Evolutionary conservation across 169 alveolate species (phyloP).

Genomic region (Plasmodium relictum): DNA sequence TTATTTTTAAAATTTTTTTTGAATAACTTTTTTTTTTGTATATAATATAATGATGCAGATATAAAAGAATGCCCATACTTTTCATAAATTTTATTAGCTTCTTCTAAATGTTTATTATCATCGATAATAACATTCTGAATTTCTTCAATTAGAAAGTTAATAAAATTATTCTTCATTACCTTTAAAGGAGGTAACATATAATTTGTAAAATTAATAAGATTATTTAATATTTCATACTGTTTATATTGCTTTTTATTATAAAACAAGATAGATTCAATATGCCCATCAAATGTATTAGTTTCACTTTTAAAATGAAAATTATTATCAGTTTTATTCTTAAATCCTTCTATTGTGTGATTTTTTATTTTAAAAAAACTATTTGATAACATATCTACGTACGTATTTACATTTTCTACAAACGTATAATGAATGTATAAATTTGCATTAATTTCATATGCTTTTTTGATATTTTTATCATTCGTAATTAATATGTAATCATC

Average conservation of each 20-base stretch:
- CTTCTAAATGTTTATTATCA: slow-evolving; percentile 50
- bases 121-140: slow-evolving; percentile 38
- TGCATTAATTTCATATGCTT: slow-evolving; percentile 12
- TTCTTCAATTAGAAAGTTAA: slow-evolving; percentile 57
- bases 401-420: slow-evolving; percentile 6
- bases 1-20: slow-evolving; percentile 24
- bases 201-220: slow-evolving; percentile 25
- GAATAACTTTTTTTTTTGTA: slow-evolving; percentile 60
- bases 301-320: too few relatives aligned
- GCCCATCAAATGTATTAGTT: background rate
- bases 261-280: slow-evolving; percentile 47
- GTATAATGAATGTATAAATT: slow-evolving; percentile 56
- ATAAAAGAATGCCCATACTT: slow-evolving; percentile 59
- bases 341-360: background rate
- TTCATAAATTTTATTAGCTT: slow-evolving; percentile 53
- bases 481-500: slow-evolving; percentile 66
- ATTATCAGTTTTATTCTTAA: background rate
- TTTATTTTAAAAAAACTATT: background rate
- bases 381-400: slow-evolving; percentile 36
- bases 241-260: slow-evolving; percentile 50
- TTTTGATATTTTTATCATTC: slow-evolving; percentile 33
- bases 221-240: slow-evolving; percentile 38
- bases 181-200: slow-evolving; percentile 45
- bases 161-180: slow-evolving; percentile 36
- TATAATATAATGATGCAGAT: slow-evolving; percentile 75